phyloP scores from a whole-genome alignment of 805 yeast species.

The Brettanomyces anomalus region DNA sequence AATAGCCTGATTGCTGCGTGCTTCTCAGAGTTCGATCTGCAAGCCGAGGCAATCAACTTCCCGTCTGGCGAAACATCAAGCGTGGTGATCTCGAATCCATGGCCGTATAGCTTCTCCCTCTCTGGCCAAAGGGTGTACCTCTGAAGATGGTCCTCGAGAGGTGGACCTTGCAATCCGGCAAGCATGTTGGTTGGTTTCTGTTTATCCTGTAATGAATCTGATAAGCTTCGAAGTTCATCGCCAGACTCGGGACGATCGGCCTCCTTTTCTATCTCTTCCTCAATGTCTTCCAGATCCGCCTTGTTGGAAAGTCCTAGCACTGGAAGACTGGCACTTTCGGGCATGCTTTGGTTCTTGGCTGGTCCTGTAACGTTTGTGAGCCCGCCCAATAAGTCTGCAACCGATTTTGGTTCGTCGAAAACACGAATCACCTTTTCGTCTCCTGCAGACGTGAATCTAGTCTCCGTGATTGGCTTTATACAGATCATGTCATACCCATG shows the following conservation, averaged over 20 bases:
- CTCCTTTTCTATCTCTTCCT: conserved; percentile 29
- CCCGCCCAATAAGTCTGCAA: conserved; percentile 49
- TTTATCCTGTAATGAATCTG: conserved; percentile 4
- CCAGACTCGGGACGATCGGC: conserved; percentile 28
- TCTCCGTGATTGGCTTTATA: conserved; percentile 47
- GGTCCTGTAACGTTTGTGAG: conserved; percentile 22
- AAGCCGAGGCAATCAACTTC: conserved; percentile 73
- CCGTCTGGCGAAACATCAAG: conserved; percentile 63
- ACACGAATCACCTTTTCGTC: conserved; percentile 90
- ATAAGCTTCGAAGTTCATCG: conserved; percentile 6
- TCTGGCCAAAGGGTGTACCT: conserved; percentile 94
- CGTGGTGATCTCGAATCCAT: conserved; percentile 87
- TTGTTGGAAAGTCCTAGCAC: conserved; percentile 91
- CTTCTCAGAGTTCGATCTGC: conserved; percentile 72
- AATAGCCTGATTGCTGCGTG: conserved; percentile 85
- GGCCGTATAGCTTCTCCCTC: conserved; percentile 89
- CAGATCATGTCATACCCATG: conserved; percentile 97
- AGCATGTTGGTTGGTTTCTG: conserved; percentile 37
- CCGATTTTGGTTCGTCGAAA: conserved; percentile 79
- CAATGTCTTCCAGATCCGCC: conserved; percentile 48
- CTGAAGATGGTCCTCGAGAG: conserved; percentile 85
- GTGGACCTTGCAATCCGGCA: conserved; percentile 45
- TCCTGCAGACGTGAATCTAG: conserved; percentile 83
- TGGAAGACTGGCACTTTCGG: conserved; percentile 85
- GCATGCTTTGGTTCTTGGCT: conserved; percentile 30